Base-by-base conservation (phyloP, 768 basidiomycete species). In the Mycena amicta region DNA sequence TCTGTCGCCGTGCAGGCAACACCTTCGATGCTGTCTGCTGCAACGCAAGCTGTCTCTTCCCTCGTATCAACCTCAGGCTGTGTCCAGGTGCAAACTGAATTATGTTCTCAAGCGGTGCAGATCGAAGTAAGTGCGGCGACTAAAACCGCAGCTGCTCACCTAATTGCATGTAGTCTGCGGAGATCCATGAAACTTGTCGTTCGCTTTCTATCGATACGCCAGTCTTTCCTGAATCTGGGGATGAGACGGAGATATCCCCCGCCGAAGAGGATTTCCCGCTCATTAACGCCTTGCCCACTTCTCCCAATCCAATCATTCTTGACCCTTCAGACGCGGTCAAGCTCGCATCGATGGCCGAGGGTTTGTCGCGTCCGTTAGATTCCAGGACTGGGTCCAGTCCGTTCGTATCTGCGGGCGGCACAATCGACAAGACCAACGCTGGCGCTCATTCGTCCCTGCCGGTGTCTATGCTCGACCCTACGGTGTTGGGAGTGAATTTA, bases 231-330 rank as follows among this genome's bases (percentile, higher is more conserved):
- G 68, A 66, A 43, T 68, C 62, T 46, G 67, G 63, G 56, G 70
- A 71, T 54, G 43, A 45, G 15, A 70, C 70, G 68, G 63, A 65
- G 52, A 31, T 69, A 22, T 67, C 72, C 43, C 70, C 68, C 47
- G 52, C 65, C 16, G 64, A 61, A 33, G 55, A 57, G 50, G 56
- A 55, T 2, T 20, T 50, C 29, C 45, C 53, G 25, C 37, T 20
- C 37, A 37, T 12, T 6, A 37, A 50, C 37, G n/a, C n/a, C n/a
- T n/a, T n/a, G n/a, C n/a, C n/a, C n/a, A n/a, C n/a, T n/a, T n/a
- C n/a, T n/a, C n/a, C n/a, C n/a, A n/a, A n/a, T n/a, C n/a, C n/a
- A n/a, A n/a, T n/a, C n/a, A n/a, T n/a, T n/a, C n/a, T n/a, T n/a
- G n/a, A n/a, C n/a, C n/a, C n/a, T n/a, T n/a, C n/a, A n/a, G n/a